Conservation (phyloP, 306 rosid species). For the Rosa multiflora region DNA sequence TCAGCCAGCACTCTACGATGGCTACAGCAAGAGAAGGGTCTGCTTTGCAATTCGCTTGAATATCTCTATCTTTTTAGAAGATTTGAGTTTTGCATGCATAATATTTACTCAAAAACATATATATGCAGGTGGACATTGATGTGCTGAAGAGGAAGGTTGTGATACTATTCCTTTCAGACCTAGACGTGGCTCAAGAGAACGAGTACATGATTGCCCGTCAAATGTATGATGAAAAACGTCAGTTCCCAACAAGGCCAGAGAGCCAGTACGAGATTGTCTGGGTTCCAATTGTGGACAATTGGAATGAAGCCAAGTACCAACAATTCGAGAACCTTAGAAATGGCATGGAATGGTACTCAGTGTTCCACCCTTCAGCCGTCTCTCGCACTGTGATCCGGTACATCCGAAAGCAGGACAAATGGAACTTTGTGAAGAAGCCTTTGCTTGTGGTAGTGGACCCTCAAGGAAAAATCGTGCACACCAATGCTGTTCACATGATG, state of each 20-base stretch:
- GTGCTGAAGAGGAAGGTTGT: conserved; percentile 30
- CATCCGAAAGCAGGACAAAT: conserved; percentile 43
- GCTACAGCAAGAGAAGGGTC: conserved; percentile 54
- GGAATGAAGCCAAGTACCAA: conserved; percentile 18
- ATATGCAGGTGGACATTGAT: conserved; percentile 8
- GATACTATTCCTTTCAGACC: conserved; percentile 49
- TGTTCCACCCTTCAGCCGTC: conserved; percentile 39
- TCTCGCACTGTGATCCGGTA: conserved; percentile 43
- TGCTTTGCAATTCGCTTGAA: not conserved
- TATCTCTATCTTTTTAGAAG: not conserved
- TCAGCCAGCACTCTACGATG: conserved; percentile 46
- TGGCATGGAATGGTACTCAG: conserved; percentile 50
- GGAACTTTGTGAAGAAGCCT: conserved; percentile 55
- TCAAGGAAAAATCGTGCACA: conserved; percentile 49
- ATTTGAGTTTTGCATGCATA: not conserved
- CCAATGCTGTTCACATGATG: conserved; percentile 71
- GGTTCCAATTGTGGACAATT: conserved; percentile 50
- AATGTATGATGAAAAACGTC: conserved; percentile 36
- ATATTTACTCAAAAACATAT: not conserved
- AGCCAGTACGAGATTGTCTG: conserved; percentile 58
- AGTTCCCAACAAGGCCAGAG: conserved; percentile 29
- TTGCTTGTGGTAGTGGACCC: conserved; percentile 60
- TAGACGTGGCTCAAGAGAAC: conserved; percentile 20
- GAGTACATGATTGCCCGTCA: conserved; percentile 37
- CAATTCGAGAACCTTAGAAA: conserved; percentile 28